These are phyloP conservation scores for Acacia confusa DNA, from an alignment of 306 rosid species.

Conservation along the genomic window DNA sequence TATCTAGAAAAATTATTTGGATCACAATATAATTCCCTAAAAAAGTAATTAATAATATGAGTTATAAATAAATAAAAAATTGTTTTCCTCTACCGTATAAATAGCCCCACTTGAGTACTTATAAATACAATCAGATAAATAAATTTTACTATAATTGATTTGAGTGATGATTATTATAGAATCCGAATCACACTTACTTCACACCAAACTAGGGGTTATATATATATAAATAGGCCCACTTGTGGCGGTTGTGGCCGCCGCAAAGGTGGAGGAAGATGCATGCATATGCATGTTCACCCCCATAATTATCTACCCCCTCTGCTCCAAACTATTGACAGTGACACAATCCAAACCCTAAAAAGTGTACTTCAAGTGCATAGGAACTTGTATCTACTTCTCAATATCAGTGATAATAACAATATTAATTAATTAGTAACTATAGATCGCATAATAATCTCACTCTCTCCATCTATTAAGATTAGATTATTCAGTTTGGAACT, in stretches of 20 bases:
- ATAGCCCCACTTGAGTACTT: too few relatives aligned
- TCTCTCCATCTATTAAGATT: neutral
- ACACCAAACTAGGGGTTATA: neutral
- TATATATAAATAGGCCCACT: neutral
- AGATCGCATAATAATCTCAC: neutral
- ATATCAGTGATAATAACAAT: neutral
- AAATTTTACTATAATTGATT: neutral
- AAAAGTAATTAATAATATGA: too few relatives aligned
- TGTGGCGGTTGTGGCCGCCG: neutral
- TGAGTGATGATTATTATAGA: neutral
- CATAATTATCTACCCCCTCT: neutral
- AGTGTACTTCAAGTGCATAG: neutral
- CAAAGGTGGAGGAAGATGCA: neutral
- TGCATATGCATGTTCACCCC: neutral
- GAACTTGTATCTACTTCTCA: neutral
- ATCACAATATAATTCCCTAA: too few relatives aligned
- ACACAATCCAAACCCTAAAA: neutral
- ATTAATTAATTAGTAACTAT: neutral
- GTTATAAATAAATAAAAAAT: too few relatives aligned
- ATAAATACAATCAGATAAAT: too few relatives aligned
- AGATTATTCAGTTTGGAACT: constrained; percentile 16
- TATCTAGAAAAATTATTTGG: too few relatives aligned
- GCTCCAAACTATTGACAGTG: neutral
- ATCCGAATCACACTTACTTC: neutral
- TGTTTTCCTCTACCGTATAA: too few relatives aligned